A percentile compares a stretch with the other conserved stretches of the same genome.
phyloP scores from a whole-genome alignment of 768 basidiomycete genomes.

The Trametes cinnabarina region DNA sequence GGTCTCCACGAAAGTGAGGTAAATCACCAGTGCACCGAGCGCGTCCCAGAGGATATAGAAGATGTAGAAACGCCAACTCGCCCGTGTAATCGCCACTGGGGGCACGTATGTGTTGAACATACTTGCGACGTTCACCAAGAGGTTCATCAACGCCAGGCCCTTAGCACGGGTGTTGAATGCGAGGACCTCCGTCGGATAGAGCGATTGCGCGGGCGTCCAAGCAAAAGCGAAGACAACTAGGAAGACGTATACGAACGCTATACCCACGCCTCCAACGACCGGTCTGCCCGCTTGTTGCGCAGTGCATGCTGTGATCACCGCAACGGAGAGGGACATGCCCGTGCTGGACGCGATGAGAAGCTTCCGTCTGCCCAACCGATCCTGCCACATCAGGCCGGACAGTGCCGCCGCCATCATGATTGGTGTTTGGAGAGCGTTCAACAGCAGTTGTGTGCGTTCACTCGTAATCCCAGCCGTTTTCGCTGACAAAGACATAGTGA shows the following conservation, averaged over 20 bases:
- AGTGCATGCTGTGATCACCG: conserved; percentile 35
- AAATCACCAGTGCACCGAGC: conserved; percentile 57
- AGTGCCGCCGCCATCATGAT: conserved; percentile 36
- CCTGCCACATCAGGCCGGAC: conserved; percentile 32
- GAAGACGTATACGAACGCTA: conserved; percentile 26
- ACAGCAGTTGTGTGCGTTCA: conserved; percentile 27
- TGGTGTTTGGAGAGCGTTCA: conserved; percentile 31
- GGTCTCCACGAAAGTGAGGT: conserved; percentile 61
- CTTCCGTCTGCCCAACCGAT: conserved; percentile 33
- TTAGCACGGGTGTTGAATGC: conserved; percentile 66
- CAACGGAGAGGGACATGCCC: conserved; percentile 28
- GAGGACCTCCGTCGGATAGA: conserved; percentile 72
- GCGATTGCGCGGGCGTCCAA: conserved; percentile 59
- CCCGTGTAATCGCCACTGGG: conserved; percentile 59
- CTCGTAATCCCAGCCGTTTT: conserved; percentile 37
- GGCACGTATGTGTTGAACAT: conserved; percentile 83
- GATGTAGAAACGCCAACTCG: conserved; percentile 45
- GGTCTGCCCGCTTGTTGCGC: conserved; percentile 29
- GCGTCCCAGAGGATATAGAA: conserved; percentile 62
- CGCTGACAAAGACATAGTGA: conserved; percentile 4
- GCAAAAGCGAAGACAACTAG: conserved; percentile 19
- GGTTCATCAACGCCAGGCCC: conserved; percentile 75
- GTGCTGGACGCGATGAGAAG: conserved; percentile 32
- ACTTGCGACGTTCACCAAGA: conserved; percentile 59
- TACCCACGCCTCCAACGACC: conserved; percentile 31